These are phyloP conservation scores for Nothopassalora personata DNA, from an alignment of 2,329 filamentous ascomycete genomes.

Conservation along the genomic window DNA sequence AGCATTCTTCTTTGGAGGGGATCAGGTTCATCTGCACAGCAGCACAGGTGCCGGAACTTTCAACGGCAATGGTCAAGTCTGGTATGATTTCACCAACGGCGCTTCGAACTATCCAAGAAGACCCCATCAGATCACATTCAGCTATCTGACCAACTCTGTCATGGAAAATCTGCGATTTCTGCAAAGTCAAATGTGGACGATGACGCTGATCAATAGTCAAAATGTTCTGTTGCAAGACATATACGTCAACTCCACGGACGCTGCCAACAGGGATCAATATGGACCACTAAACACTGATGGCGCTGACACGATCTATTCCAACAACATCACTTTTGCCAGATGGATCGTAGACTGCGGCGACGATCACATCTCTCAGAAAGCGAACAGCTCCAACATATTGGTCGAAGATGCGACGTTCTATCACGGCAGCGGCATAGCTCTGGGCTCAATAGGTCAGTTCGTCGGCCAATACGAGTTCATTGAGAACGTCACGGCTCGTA, in stretches of 20 bases:
- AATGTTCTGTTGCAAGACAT: slow-evolving; percentile 48
- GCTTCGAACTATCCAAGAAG: slow-evolving; percentile 45
- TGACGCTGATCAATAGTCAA: slow-evolving; percentile 48
- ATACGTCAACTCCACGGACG: slow-evolving; percentile 40
- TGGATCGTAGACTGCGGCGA: slow-evolving; percentile 51
- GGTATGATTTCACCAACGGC: slow-evolving; percentile 46
- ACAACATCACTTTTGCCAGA: slow-evolving; percentile 48
- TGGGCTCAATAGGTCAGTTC: slow-evolving; percentile 57
- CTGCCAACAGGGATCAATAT: slow-evolving; percentile 33
- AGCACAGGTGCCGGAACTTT: slow-evolving; percentile 51
- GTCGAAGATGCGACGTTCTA: slow-evolving; percentile 48
- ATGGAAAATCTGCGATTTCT: slow-evolving; percentile 49
- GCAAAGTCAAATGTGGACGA: slow-evolving; percentile 55
- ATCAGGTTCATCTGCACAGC: slow-evolving; percentile 43
- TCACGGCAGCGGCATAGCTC: slow-evolving; percentile 49
- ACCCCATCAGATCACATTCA: slow-evolving; percentile 51
- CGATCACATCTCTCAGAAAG: slow-evolving; percentile 51
- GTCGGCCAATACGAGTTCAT: slow-evolving; percentile 45
- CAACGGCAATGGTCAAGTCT: slow-evolving; percentile 56
- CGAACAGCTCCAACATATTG: slow-evolving; percentile 52
- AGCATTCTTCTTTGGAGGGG: slow-evolving; percentile 52
- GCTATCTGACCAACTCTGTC: slow-evolving; percentile 44
- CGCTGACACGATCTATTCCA: slow-evolving; percentile 51
- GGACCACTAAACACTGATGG: slow-evolving; percentile 45
- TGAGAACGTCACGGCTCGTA: slow-evolving; percentile 45